Base-by-base conservation (phyloP, 192 early-diverging fungal genomes). In the Entomortierella chlamydospora region DNA sequence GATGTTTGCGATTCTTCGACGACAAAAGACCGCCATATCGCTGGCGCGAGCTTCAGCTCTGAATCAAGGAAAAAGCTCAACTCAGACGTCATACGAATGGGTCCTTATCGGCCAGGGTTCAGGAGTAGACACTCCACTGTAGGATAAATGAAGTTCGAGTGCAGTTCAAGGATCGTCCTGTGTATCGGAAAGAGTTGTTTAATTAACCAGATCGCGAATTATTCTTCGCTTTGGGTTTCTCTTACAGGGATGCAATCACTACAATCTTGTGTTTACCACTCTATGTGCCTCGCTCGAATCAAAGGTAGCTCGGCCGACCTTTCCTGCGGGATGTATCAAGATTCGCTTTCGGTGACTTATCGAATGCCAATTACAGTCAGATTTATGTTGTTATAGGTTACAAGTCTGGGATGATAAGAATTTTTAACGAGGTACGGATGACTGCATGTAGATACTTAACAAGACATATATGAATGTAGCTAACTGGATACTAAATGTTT, bases 381-480 rank as follows among this genome's bases (percentile, higher is more conserved):
- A 76, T 85, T 6, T 88, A 82, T 57, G 72, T 86, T 18, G 83
- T 88, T 47, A 64, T 83, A 42, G 87, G 87, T 5, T 88, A 88
- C 66, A 86, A 74, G 47, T 85, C 85, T n/a, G 87, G 87, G 9
- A 86, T 83, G 83, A 70, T 88, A 22, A 60, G 82, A 33, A 81
- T 88, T 17, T 88, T 88, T 64, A 83, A 85, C 51, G 80, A 85
- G 61, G 87, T 84, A 71, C 54, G 30, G 15, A 12, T 57, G 17
- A 30, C 26, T 17, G 41, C 25, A 22, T 37, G 4, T 37, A 10
- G 4, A 37, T 37, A 37, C 34, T 37, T 37, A 10, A 37, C 10
- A 10, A 37, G 10, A 37, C 34, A 37, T 37, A 37, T 37, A 37
- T 37, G 10, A 7, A 30, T 55, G 25, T 17, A n/a, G n/a, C n/a